Evolutionary conservation across 2,329 filamentous ascomycete species (phyloP).

Genomic region (Fusarium annulatum): DNA sequence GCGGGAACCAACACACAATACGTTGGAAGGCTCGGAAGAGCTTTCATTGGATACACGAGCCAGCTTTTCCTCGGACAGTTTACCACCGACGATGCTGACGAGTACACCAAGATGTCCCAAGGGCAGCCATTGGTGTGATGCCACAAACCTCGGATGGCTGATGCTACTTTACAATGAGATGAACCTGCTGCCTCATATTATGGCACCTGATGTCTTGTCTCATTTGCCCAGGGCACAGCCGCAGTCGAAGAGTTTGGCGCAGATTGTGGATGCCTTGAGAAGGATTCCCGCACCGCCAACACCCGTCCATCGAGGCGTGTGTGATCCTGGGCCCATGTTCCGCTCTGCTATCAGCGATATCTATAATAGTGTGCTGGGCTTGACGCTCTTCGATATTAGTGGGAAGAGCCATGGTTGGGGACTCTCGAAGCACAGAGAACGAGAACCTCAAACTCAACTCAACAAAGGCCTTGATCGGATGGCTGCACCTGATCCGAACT

Average conservation of each 20-base stretch:
- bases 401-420: conserved; percentile 63
- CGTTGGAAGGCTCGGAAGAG: conserved; percentile 22
- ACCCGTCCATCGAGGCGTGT: conserved; percentile 56
- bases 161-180: conserved; percentile 64
- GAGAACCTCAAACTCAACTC: conserved; percentile 51
- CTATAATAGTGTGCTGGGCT: conserved; percentile 61
- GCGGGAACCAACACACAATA: conserved; percentile 41
- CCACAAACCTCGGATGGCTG: conserved; percentile 64
- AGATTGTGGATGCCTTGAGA: conserved; percentile 58
- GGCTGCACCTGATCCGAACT: conserved; percentile 47
- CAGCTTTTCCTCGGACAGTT: conserved; percentile 28
- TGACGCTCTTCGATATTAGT: conserved; percentile 62
- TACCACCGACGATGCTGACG: conserved; percentile 46
- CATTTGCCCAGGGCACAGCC: conserved; percentile 42
- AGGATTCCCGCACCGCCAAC: conserved; percentile 58
- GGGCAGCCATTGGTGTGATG: conserved; percentile 62
- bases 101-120: conserved; percentile 60
- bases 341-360: conserved; percentile 61
- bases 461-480: conserved; percentile 47
- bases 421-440: conserved; percentile 53
- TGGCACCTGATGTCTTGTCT: conserved; percentile 47
- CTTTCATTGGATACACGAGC: conserved; percentile 38
- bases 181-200: conserved; percentile 55
- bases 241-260: conserved; percentile 55
- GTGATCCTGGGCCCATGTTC: conserved; percentile 62